phyloP scores from a whole-genome alignment of 2,329 filamentous ascomycete genomes.

The Rhytidhysteron rufulum region DNA sequence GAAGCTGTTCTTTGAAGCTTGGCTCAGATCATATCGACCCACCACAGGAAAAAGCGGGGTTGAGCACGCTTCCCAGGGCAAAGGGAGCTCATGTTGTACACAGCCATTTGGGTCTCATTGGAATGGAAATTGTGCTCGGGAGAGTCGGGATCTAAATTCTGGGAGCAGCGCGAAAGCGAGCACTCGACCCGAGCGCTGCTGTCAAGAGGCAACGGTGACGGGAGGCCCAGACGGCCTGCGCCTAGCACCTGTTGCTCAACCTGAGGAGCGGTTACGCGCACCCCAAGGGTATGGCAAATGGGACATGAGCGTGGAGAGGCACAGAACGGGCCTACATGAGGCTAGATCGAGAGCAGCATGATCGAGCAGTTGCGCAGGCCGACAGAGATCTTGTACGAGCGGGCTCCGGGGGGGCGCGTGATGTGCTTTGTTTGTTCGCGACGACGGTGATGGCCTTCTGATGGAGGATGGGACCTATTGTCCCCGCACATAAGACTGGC shows the following conservation, averaged over 20 bases:
- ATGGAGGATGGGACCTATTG: slow-evolving; percentile 13
- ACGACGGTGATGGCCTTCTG: slow-evolving; percentile 11
- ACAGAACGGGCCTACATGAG: slow-evolving; percentile 17
- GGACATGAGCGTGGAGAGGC: slow-evolving; percentile 9
- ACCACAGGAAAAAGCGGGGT: not conserved
- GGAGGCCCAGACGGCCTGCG: no score
- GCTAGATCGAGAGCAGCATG: slow-evolving; percentile 5
- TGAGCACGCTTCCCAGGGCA: not conserved
- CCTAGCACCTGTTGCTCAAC: slow-evolving; percentile 21
- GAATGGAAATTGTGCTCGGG: no score
- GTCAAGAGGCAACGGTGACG: no score
- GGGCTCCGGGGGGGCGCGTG: slow-evolving; percentile 26
- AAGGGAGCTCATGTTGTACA: no score
- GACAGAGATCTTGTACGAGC: slow-evolving; percentile 20
- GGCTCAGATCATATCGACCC: not conserved
- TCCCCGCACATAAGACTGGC: slow-evolving; percentile 16
- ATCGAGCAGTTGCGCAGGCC: slow-evolving; percentile 16
- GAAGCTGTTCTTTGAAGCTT: not conserved
- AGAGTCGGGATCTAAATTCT: no score
- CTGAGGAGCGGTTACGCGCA: slow-evolving; percentile 8
- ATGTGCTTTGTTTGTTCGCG: slow-evolving; percentile 19
- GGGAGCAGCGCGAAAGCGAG: no score
- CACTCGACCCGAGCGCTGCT: no score
- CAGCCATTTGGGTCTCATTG: no score
- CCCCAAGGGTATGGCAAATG: slow-evolving; percentile 13